Evolutionary conservation across 2,329 filamentous ascomycete species (phyloP), one percentile per base, ranked within the genome.

Genomic region (Metarhizium brunneum): DNA sequence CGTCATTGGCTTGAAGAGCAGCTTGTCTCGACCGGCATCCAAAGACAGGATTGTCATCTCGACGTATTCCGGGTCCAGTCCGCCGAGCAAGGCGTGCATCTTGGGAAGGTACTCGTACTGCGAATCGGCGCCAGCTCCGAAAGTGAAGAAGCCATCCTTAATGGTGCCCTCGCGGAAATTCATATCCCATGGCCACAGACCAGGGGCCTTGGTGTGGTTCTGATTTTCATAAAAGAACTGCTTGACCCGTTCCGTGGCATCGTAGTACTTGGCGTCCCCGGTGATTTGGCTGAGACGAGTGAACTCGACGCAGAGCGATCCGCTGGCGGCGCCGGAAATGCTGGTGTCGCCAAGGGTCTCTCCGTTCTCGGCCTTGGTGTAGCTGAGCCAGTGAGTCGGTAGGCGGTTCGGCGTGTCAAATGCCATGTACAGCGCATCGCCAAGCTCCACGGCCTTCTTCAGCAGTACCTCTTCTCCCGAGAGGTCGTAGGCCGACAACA

Each of bases 271-370:
- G 54, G 80, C 71, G 57, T 90, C 77, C 52, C 82, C 82, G 0
- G 88, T 90, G 56, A 92, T 73, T 69, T 92, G 88, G 20, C 84
- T 83, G 49, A 92, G 75, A 6, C 88, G 76, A 2, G 86, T 90
- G 65, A 92, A 90, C 65, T 92, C 88, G 57, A 92, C 69, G 8
- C 82, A 83, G 55, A 92, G 74, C 10, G 86, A 87, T 36, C 87
- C 87, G 16, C 71, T 70, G n/a, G 73, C 74, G 32, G 77, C 77
- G 7, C 70, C 69, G 2, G 73, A 69, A 61, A 76, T 73, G 54
- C 63, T 65, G 14, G 59, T 56, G 47, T 72, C 68, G 25, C 70
- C 70, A 6, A 51, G 57, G 51, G 76, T 72, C 42, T 59, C 57
- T 35, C 75, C 76, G 8, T 63, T 57, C 53, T 69, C 72, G 25